Evolutionary conservation across 2,329 filamentous ascomycete species (phyloP).

Genomic region (Colletotrichum siamense): DNA sequence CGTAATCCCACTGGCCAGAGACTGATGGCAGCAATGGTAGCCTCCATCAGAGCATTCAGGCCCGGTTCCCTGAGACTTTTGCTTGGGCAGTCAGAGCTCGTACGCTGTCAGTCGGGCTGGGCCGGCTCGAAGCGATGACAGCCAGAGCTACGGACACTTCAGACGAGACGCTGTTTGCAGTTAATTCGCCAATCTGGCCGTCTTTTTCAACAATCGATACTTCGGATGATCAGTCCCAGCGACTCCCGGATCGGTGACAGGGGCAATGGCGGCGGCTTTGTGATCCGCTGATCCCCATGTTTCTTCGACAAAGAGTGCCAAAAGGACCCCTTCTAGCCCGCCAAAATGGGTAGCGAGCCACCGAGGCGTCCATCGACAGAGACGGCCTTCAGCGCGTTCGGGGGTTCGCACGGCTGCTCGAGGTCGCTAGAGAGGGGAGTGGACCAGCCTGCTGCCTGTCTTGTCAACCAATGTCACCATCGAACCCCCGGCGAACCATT

Average conservation of each 20-base stretch:
- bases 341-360: neutral
- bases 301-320: neutral
- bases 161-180: constrained; percentile 2
- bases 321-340: neutral
- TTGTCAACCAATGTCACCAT: constrained; percentile 10
- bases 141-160: neutral
- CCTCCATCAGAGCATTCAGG: neutral
- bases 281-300: neutral
- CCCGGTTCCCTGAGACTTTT: neutral
- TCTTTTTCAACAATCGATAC: neutral
- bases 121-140: neutral
- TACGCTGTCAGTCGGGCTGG: neutral
- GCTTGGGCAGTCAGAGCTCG: neutral
- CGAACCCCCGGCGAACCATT: constrained; percentile 14
- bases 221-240: neutral
- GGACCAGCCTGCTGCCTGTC: neutral
- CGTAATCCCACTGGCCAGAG: neutral
- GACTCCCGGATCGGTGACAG: constrained; percentile 16
- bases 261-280: neutral
- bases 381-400: neutral
- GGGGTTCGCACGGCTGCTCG: neutral
- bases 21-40: neutral
- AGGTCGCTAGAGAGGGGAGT: neutral
- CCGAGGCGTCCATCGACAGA: neutral
- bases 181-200: neutral